Base-by-base conservation (phyloP, 805 yeast species). In the Blastobotrys terrestris region DNA sequence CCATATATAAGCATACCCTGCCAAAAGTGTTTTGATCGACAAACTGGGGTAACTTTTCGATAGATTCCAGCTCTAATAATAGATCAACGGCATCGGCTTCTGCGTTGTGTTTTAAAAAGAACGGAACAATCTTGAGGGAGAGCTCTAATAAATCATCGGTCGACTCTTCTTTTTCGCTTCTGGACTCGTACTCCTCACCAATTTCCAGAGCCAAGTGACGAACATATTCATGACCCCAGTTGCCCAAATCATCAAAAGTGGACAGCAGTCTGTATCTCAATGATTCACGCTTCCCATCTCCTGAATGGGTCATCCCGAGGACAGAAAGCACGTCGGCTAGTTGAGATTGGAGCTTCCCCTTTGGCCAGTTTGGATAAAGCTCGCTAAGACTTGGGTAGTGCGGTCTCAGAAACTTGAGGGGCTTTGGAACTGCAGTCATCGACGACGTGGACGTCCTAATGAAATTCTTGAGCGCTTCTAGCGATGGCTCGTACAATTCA, bases 381-480 rank as follows among this genome's bases (percentile, higher is more conserved):
- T 74, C 77, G 35, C 80, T 79, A 63, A 94, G 75, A n/a, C 76
- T 63, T 18, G 84, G 83, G 66, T 84, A 94, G 64, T 83, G 87
- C 5, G 97, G 96, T 64, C 96, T 82, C 58, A 94, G 77, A 67
- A 94, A 94, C 74, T 94, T 95, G 72, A 94, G 79, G 3, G 99
- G 99, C 70, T 94, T 94, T 40, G 99, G 99, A 49, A 94, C 99
- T 2, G 99, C 99, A 1, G 99, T 94, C 97, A 94, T 94, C 6
- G 97, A 91, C 40, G 97, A 87, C 2, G 99, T 94, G 11, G 97
- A 87, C 52, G 94, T 95, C 59, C 88, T 81, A 63, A 94, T 91
- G 62, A 81, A 81, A 48, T 77, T 79, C 65, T 89, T 90, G 68
- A 94, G 77, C 50, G 83, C 76, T 43, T 77, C 76, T 60, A 94